Conservation (phyloP, 441 rosid species). For the Populus tomentosa region DNA sequence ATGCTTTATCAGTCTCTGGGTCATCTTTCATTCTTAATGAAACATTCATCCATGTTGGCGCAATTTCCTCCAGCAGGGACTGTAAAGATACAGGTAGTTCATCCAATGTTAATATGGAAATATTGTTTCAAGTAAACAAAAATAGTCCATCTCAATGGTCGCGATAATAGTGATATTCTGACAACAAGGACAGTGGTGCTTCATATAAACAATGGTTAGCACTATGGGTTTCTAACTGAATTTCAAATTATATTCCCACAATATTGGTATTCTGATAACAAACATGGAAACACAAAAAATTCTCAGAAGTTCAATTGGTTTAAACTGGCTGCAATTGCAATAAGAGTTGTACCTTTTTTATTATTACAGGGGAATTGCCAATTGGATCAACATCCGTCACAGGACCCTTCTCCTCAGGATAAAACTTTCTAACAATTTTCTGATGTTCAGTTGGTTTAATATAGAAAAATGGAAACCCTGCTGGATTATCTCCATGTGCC, state of each 20-base stretch:
- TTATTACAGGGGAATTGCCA: slow-evolving; percentile 79
- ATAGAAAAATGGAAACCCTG: slow-evolving; percentile 71
- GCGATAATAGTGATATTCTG: neutral
- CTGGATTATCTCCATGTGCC: slow-evolving; percentile 55
- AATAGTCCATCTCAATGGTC: neutral
- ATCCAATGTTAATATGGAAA: slow-evolving; percentile 1
- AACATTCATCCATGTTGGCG: slow-evolving; percentile 80
- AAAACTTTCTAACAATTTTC: slow-evolving; percentile 56
- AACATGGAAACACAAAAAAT: neutral
- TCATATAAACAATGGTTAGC: neutral
- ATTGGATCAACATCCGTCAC: slow-evolving; percentile 62
- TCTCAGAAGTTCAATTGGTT: neutral
- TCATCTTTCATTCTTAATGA: slow-evolving; percentile 78
- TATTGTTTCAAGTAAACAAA: slow-evolving; percentile 1
- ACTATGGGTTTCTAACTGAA: neutral
- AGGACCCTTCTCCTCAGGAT: slow-evolving; percentile 68
- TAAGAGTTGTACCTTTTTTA: slow-evolving; percentile 45
- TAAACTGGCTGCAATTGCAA: neutral
- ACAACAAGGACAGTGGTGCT: neutral
- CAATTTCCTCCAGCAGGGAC: slow-evolving; percentile 57
- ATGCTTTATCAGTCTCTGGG: slow-evolving; percentile 59
- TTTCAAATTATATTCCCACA: neutral
- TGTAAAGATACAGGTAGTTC: slow-evolving; percentile 24
- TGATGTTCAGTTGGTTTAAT: slow-evolving; percentile 54
- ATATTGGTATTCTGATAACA: neutral